Base-by-base conservation (phyloP, 2,329 filamentous ascomycete genomes). In the Waltergamsia citrina region DNA sequence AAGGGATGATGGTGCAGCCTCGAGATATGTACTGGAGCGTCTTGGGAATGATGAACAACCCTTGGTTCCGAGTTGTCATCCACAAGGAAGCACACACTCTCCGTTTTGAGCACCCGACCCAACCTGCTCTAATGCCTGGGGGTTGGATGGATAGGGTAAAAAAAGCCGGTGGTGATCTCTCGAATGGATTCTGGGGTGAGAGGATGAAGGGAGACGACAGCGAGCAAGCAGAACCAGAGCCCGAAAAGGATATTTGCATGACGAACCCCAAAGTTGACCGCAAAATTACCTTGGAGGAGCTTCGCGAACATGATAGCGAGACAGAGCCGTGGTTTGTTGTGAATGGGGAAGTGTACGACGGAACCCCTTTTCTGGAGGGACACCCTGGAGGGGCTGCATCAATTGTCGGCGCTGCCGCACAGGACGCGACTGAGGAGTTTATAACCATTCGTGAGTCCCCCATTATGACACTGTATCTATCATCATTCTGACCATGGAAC, bases 1-100 rank as follows among this genome's bases (percentile, higher is more conserved):
- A 94, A 43, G 32, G 35, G 14, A 32, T 41, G 33, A 37, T 38
- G 39, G 32, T 37, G 10, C 35, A 38, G 27, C 39, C 39, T 74
- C 71, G 85, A 40, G 88, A 95, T 48, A 92, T 94, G 85, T 94
- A 94, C 60, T 95, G 88, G 88, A 87, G 78, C 39, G 86, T 94
- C 3, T 62, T 94, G 25, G 87, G 88, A 0, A 95, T 95, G 88
- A 94, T 95, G 88, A 94, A 94, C 59, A 94, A 94, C 47, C 84
- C 85, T 0, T 95, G 88, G 88, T 95, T 82, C 54, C 71, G 88
- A 5, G 72, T 95, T 1, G 74, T 78, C 3, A 82, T 95, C 35
- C 73, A 76, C 34, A 78, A 78, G 36, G 78, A 88, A 39, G 67
- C 65, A 1, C 38, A 49, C 28, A 57, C 51, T 7, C 58, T 94